phyloP scores from a whole-genome alignment of 2,329 filamentous ascomycete genomes.

The Xylaria sp. region DNA sequence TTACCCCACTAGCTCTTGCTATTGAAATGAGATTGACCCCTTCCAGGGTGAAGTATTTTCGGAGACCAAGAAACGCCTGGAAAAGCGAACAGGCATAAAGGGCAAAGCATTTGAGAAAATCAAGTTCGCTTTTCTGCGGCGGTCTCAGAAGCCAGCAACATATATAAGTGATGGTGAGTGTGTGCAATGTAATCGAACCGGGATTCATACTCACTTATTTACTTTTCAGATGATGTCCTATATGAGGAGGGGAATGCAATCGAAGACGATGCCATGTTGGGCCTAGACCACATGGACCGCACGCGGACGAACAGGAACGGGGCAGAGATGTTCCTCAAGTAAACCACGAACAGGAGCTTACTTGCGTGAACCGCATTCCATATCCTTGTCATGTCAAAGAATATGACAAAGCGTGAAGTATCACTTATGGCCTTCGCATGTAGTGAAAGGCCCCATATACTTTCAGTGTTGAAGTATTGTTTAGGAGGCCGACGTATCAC shows the following conservation, averaged over 20 bases:
- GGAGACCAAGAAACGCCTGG: constrained; percentile 93
- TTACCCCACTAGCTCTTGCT: neutral
- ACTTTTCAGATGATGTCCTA: constrained; percentile 65
- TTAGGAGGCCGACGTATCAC: constrained; percentile 7
- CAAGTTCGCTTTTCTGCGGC: constrained; percentile 86
- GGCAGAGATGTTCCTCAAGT: constrained; percentile 69
- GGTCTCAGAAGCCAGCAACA: constrained; percentile 73
- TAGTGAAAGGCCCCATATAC: constrained; percentile 26
- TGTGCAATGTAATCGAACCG: constrained; percentile 3
- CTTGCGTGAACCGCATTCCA: constrained; percentile 14
- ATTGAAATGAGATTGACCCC: constrained; percentile 42
- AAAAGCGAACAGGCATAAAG: constrained; percentile 92
- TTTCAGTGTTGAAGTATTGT: constrained; percentile 31
- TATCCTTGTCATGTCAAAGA: constrained; percentile 26
- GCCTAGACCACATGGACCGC: constrained; percentile 74
- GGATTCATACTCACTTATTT: constrained; percentile 42
- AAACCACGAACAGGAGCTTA: constrained; percentile 11
- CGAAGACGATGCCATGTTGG: constrained; percentile 70
- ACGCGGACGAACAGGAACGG: constrained; percentile 69
- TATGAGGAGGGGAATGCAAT: constrained; percentile 60
- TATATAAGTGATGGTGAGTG: constrained; percentile 88
- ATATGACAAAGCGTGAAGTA: constrained; percentile 13
- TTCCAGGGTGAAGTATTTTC: constrained; percentile 82
- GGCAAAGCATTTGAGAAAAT: constrained; percentile 99
- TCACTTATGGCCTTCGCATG: constrained; percentile 18